Evolutionary conservation across 208 protist species (phyloP).

Genomic region (Blastocrithidia nonstop): DNA sequence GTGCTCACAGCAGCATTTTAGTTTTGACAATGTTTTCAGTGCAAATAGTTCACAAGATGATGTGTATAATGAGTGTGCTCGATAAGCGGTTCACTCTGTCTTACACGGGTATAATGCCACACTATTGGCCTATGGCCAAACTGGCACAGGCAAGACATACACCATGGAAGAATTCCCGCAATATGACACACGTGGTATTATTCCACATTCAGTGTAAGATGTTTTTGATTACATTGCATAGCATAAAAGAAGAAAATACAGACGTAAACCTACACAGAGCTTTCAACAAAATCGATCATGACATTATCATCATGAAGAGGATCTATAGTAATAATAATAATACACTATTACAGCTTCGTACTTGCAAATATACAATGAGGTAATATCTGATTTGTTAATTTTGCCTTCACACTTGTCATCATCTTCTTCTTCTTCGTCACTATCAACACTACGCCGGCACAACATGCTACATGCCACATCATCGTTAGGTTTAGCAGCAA

Average conservation of each 20-base stretch:
- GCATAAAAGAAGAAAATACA: neutral
- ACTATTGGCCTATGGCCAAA: slow-evolving; percentile 88
- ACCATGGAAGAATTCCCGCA: slow-evolving; percentile 83
- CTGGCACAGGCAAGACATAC: slow-evolving; percentile 83
- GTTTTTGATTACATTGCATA: slow-evolving; percentile 31
- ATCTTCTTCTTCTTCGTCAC: neutral
- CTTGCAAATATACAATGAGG: slow-evolving; percentile 87
- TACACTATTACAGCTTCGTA: slow-evolving; percentile 58
- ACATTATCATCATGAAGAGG: too few relatives aligned
- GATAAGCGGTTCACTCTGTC: slow-evolving; percentile 50
- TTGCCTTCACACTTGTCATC: slow-evolving; percentile 6
- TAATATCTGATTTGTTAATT: slow-evolving; percentile 65
- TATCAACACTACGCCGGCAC: slow-evolving; percentile 8
- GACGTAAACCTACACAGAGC: slow-evolving; percentile 9
- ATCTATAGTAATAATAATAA: too few relatives aligned
- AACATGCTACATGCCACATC: too few relatives aligned
- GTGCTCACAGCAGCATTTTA: slow-evolving; percentile 65
- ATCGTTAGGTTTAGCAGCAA: too few relatives aligned
- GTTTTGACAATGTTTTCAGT: slow-evolving; percentile 53
- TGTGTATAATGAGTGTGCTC: slow-evolving; percentile 60
- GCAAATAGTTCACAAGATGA: slow-evolving; percentile 28
- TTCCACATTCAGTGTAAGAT: slow-evolving; percentile 45
- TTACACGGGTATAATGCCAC: slow-evolving; percentile 79
- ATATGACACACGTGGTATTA: slow-evolving; percentile 68
- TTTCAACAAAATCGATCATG: too few relatives aligned